These are phyloP conservation scores for Trebouxia gelatinosa DNA, from an alignment of 163 green algal genomes.

Conservation along the genomic window DNA sequence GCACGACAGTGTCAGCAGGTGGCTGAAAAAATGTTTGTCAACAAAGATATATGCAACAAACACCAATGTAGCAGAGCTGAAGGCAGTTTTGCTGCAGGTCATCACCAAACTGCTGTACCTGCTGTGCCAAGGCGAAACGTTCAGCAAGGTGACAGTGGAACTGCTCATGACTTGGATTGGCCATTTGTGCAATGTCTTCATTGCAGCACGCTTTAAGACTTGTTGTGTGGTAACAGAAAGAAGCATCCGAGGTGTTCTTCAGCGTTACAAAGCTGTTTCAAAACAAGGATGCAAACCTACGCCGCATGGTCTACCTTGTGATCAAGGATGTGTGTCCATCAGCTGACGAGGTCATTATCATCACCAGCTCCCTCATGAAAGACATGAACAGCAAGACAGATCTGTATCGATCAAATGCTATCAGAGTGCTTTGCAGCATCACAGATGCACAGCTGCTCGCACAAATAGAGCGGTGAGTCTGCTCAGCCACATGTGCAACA, in stretches of 20 bases:
- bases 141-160: conserved; percentile 99
- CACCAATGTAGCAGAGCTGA: too few relatives aligned
- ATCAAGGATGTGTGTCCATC: conserved; percentile 98
- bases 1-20: conserved; percentile 94
- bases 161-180: too few relatives aligned
- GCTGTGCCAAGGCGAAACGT: conserved; percentile 94
- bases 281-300: conserved; percentile 91
- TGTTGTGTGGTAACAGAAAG: conserved; percentile 64
- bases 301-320: conserved; percentile 98
- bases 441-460: conserved; percentile 89
- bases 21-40: too few relatives aligned
- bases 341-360: conserved; percentile 98
- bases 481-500: too few relatives aligned
- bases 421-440: conserved; percentile 97
- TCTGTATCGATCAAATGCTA: conserved; percentile 96
- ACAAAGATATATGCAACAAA: too few relatives aligned
- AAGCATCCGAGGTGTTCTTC: conserved; percentile 99
- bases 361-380: conserved; percentile 99
- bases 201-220: background rate
- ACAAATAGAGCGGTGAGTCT: conserved; percentile 88
- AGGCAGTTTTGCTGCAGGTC: conserved; percentile 78
- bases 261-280: conserved; percentile 98
- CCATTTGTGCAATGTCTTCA: background rate
- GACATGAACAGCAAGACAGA: conserved; percentile 98
- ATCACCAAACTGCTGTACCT: conserved; percentile 99